Conservation (phyloP, 169 alveolate species). For the Theileria parva region DNA sequence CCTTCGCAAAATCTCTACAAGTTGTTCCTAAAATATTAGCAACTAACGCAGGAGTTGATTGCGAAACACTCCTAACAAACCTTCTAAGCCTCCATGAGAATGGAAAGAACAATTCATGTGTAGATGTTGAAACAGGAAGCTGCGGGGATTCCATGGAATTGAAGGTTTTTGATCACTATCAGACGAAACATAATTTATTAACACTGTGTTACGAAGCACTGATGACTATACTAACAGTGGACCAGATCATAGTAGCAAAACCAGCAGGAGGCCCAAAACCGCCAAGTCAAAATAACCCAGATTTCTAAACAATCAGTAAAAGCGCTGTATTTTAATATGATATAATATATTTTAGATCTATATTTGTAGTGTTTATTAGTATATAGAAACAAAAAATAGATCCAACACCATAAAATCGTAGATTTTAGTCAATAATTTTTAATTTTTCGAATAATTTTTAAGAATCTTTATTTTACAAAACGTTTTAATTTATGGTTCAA, state of each 20-base stretch:
- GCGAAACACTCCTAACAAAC: conserved; percentile 80
- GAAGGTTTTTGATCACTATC: conserved; percentile 88
- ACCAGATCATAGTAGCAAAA: conserved; percentile 97
- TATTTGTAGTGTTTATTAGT: no score
- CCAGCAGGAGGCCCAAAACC: conserved; percentile 99
- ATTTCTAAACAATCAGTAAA: conserved; percentile 23
- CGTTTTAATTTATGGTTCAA: conserved; percentile 8
- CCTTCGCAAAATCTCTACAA: conserved; percentile 97
- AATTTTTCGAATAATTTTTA: no score
- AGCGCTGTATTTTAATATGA: no score
- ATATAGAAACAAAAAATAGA: no score
- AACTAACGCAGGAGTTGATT: conserved; percentile 94
- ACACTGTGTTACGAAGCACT: conserved; percentile 96
- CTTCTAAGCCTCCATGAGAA: conserved; percentile 79
- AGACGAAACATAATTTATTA: conserved; percentile 93
- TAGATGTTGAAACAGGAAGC: conserved; percentile 65
- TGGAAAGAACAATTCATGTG: conserved; percentile 75
- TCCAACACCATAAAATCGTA: no score
- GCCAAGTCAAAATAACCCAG: conserved; percentile 71
- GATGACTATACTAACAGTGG: conserved; percentile 94
- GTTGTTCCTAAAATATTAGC: conserved; percentile 95
- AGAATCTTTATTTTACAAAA: no score
- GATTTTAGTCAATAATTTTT: no score
- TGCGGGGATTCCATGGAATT: conserved; percentile 63
- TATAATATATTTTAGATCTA: no score